A percentile compares a stretch with the other conserved stretches of the same genome.
phyloP scores from a whole-genome alignment of 1,284 basidiomycete species.

The Austroboletus niveus region DNA sequence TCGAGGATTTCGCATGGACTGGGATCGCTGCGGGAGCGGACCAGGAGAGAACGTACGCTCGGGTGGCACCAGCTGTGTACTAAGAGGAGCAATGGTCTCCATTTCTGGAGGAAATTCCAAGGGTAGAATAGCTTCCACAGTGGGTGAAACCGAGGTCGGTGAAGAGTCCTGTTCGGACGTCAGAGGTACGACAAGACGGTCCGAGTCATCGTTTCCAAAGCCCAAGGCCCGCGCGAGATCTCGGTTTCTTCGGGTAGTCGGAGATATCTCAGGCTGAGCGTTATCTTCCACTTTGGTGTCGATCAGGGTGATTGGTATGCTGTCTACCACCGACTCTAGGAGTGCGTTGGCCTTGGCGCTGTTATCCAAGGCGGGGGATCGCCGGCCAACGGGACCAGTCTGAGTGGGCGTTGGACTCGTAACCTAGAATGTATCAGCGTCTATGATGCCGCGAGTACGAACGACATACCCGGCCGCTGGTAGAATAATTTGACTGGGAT shows the following conservation, averaged over 20 bases:
- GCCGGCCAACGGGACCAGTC: slow-evolving; percentile 23
- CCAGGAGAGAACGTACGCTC: slow-evolving; percentile 16
- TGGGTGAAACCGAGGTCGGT: slow-evolving; percentile 27
- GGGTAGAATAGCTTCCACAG: slow-evolving; percentile 29
- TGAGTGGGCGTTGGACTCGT: slow-evolving; percentile 48
- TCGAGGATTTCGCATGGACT: slow-evolving; percentile 38
- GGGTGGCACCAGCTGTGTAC: slow-evolving; percentile 1
- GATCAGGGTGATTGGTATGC: slow-evolving; percentile 46
- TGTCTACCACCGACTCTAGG: slow-evolving; percentile 65
- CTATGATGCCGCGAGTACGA: slow-evolving; percentile 4
- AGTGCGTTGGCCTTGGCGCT: slow-evolving; percentile 60
- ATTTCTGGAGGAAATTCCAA: slow-evolving; percentile 19
- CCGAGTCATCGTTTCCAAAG: slow-evolving; percentile 51
- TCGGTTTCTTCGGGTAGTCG: slow-evolving; percentile 58
- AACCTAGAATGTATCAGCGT: slow-evolving; percentile 39
- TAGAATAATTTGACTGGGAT: slow-evolving; percentile 74
- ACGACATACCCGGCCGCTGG: slow-evolving; percentile 50
- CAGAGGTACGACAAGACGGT: slow-evolving; percentile 22
- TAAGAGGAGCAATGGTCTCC: slow-evolving; percentile 15
- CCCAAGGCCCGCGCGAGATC: slow-evolving; percentile 66
- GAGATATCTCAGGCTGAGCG: slow-evolving; percentile 38
- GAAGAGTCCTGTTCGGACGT: slow-evolving; percentile 19
- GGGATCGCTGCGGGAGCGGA: slow-evolving; percentile 31
- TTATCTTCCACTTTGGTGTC: slow-evolving; percentile 28
- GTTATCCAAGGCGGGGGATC: slow-evolving; percentile 41